Evolutionary conservation across 345 rosid species (phyloP), one percentile per base, ranked within the genome.

Genomic region (Lumnitzera littorea): DNA sequence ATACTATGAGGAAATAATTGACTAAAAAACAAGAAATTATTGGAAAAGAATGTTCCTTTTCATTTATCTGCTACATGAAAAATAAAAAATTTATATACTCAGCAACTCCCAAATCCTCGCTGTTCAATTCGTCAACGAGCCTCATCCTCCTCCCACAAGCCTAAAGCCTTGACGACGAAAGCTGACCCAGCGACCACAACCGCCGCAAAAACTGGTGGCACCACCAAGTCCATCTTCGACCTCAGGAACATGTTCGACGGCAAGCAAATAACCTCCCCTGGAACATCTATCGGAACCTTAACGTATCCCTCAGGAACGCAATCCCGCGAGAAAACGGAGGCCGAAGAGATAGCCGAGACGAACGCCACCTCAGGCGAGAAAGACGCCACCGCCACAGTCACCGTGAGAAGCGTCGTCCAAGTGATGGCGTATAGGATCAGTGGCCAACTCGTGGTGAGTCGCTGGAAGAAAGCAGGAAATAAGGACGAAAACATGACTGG

Each of bases 181-280:
- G 90, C 94, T 17, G 91, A 88, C 48, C 80, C 80, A 56, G 81
- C 94, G 53, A 91, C 98, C 27, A 88, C 89, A 3, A 78, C 80
- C 2, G 96, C 96, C 13, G 98, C 95, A 60, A 88, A 86, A 27
- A 86, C 78, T 50, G 94, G 90, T n/a, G 98, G 90, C 2, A 88
- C 84, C 41, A 83, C 67, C 55, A 85, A 70, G 70, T 91, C 98
- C 51, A 80, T 52, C 70, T 74, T 74, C 16, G 91, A 85, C 72
- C 78, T 73, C 48, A 64, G 61, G 71, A 91, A 84, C 41, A 86
- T 13, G 66, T 65, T 78, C 51, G 80, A 74, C 55, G 91, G 95
- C 53, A 89, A 62, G 80, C 98, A 87, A 2, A 81, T 48, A 43
- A 79, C 51, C 76, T 87, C 91, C 58, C 80, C 63, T 1, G 88